Percentiles rank a stretch among this genome's conserved stretches.
These are phyloP conservation scores for Cucurbita ficifolia DNA, from an alignment of 306 rosid genomes.

Conservation along the genomic window DNA sequence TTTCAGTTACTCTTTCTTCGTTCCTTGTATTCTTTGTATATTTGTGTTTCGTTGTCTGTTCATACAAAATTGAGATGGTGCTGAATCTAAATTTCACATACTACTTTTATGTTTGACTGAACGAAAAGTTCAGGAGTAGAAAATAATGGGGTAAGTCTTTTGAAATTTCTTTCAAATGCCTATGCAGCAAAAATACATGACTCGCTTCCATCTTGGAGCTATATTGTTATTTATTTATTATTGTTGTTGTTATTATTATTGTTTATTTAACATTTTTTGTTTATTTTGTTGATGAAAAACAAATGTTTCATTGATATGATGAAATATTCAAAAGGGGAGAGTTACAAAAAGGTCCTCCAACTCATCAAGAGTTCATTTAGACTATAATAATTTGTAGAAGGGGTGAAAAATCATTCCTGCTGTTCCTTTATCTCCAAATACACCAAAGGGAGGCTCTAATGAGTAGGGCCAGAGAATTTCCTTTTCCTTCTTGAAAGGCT, in stretches of 20 bases:
- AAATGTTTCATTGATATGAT: background rate
- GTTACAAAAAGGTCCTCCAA: background rate
- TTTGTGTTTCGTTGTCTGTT: background rate
- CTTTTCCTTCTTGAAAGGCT: background rate
- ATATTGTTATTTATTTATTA: background rate
- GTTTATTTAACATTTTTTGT: background rate
- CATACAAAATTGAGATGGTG: background rate
- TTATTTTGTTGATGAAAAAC: background rate
- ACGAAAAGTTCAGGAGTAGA: background rate
- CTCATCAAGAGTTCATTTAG: background rate
- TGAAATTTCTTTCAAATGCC: background rate
- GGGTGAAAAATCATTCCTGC: background rate
- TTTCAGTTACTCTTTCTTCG: background rate
- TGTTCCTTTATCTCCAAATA: background rate
- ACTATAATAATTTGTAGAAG: background rate
- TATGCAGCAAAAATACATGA: background rate
- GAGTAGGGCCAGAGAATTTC: background rate
- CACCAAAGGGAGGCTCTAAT: background rate
- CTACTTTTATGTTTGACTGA: background rate
- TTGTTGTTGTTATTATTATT: background rate
- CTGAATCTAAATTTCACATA: background rate
- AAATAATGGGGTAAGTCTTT: background rate
- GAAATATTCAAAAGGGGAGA: background rate
- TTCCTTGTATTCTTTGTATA: background rate
- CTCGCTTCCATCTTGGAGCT: background rate